A percentile compares a stretch with the other conserved stretches of the same genome.
phyloP scores from a whole-genome alignment of 2,329 filamentous ascomycete species.

The Coniochaeta hoffmannii region DNA sequence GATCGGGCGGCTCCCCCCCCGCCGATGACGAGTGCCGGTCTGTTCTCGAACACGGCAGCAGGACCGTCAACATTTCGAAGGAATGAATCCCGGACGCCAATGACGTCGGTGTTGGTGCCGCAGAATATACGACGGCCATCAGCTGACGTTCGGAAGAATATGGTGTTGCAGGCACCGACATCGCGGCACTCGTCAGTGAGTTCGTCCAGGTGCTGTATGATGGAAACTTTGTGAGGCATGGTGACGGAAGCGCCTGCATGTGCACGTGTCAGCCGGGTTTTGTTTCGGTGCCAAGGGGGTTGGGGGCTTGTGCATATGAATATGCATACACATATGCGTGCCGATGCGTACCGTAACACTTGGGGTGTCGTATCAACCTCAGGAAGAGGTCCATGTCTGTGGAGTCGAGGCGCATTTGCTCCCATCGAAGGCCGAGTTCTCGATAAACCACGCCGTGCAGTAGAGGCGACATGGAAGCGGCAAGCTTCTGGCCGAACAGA shows the following conservation, averaged over 20 bases:
- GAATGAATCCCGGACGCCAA: conserved; percentile 70
- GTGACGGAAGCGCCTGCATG: conserved; percentile 60
- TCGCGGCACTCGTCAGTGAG: conserved; percentile 65
- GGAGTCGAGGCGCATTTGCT: conserved; percentile 45
- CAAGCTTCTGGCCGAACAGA: conserved; percentile 50
- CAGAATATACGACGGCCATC: conserved; percentile 46
- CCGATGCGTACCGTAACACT: conserved; percentile 47
- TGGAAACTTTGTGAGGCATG: conserved; percentile 78
- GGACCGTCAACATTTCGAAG: conserved; percentile 41
- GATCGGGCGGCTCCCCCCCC: conserved; percentile 73
- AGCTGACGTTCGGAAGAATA: conserved; percentile 51
- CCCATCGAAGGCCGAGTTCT: conserved; percentile 42
- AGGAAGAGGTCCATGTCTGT: conserved; percentile 41
- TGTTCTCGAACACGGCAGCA: conserved; percentile 41
- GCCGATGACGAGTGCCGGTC: conserved; percentile 66
- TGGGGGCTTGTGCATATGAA: not conserved
- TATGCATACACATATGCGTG: not conserved
- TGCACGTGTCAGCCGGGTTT: conserved; percentile 10
- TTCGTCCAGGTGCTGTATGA: conserved; percentile 65
- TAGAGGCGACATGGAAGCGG: conserved; percentile 46
- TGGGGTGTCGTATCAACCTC: conserved; percentile 43
- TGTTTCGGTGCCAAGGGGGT: no score
- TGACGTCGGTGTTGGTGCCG: conserved; percentile 76
- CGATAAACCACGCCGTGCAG: conserved; percentile 47
- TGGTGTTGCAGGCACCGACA: conserved; percentile 74